Conservation (phyloP, 2,329 filamentous ascomycete species). For the Exophiala lecanii-corni region DNA sequence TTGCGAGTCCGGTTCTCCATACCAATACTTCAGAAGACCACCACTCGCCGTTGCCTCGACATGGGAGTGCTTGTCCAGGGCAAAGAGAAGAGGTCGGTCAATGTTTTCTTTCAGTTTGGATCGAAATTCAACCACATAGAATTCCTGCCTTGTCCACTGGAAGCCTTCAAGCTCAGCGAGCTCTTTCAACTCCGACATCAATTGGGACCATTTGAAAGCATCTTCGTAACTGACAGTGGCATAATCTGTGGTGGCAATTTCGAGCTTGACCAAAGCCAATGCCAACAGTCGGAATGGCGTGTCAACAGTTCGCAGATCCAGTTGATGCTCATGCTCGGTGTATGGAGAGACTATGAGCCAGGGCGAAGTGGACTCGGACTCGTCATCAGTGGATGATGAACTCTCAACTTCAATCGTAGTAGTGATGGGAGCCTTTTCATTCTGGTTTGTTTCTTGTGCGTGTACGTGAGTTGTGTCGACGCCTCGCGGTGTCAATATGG, state of each 20-base stretch:
- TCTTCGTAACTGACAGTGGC: slow-evolving; percentile 68
- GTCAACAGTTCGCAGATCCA: slow-evolving; percentile 66
- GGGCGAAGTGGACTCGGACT: neutral
- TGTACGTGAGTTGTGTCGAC: too few species aligned
- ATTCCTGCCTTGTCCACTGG: slow-evolving; percentile 58
- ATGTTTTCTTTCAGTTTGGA: slow-evolving; percentile 65
- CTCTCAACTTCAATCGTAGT: neutral
- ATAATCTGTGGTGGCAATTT: slow-evolving; percentile 63
- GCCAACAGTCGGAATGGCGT: slow-evolving; percentile 65
- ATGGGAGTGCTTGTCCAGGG: slow-evolving; percentile 73
- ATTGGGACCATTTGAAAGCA: slow-evolving; percentile 74
- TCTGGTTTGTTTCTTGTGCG: slow-evolving; percentile 1
- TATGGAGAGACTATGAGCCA: slow-evolving; percentile 70
- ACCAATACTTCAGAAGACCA: slow-evolving; percentile 92
- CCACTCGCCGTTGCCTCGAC: slow-evolving; percentile 73
- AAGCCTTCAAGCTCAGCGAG: slow-evolving; percentile 47
- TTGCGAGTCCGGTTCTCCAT: slow-evolving; percentile 65
- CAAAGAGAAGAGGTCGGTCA: slow-evolving; percentile 63
- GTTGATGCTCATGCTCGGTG: slow-evolving; percentile 62
- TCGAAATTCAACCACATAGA: slow-evolving; percentile 82
- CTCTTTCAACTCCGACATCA: slow-evolving; percentile 52
- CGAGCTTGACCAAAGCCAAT: slow-evolving; percentile 62
- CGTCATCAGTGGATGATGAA: neutral
- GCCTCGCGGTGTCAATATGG: too few species aligned
- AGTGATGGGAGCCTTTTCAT: slow-evolving; percentile 4